Evolutionary conservation across 495 filamentous ascomycete species (phyloP).

Genomic region (Gamarada debralockiae): DNA sequence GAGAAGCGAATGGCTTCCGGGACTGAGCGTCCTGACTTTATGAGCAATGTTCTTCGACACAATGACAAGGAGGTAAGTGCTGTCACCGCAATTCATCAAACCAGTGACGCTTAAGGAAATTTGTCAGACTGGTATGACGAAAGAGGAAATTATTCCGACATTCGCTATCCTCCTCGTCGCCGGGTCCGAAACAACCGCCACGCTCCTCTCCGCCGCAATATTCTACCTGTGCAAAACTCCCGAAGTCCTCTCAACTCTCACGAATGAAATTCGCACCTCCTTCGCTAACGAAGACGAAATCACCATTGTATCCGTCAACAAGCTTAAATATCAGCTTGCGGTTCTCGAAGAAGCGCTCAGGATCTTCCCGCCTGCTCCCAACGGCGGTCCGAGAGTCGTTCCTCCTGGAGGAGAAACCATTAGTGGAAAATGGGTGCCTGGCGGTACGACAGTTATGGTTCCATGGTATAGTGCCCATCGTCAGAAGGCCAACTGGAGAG

Average conservation of each 20-base stretch:
- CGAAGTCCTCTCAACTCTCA: conserved; percentile 30
- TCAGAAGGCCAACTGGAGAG: background rate
- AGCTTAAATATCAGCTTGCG: conserved; percentile 52
- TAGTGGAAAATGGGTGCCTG: background rate
- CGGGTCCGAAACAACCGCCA: conserved; percentile 60
- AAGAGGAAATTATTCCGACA: background rate
- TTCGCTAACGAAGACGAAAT: conserved; percentile 51
- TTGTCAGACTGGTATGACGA: background rate
- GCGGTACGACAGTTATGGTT: background rate
- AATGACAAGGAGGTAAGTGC: background rate
- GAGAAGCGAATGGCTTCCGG: background rate
- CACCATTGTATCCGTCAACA: conserved; percentile 32
- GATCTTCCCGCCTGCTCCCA: conserved; percentile 51
- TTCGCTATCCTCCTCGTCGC: conserved; percentile 29
- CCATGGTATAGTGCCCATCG: background rate
- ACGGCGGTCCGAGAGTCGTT: conserved; percentile 40
- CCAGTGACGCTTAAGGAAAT: no score
- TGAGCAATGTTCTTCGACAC: background rate
- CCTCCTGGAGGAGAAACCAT: conserved; percentile 21
- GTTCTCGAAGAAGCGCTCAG: conserved; percentile 56
- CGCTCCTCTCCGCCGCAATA: conserved; percentile 44
- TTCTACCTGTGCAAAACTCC: conserved; percentile 49
- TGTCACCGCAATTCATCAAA: no score
- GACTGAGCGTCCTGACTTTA: conserved; percentile 2
- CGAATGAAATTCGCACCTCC: conserved; percentile 45